Conservation (phyloP, 1,284 basidiomycete genomes). For the Irpex rosettiformis region DNA sequence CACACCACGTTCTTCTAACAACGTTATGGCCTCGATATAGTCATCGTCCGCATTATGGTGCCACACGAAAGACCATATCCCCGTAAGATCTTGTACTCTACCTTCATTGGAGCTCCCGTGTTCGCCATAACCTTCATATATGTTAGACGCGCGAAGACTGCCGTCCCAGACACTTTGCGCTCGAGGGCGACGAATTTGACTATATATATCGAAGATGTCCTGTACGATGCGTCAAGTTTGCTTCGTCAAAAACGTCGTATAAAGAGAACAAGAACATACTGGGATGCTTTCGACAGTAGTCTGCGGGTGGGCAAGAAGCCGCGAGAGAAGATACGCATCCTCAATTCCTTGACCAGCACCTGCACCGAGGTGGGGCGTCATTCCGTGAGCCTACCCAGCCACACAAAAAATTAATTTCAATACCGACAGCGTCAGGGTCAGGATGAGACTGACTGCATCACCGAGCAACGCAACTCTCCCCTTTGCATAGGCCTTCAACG, state of each 20-base stretch:
- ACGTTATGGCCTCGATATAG: not conserved
- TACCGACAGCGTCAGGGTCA: too few relatives aligned
- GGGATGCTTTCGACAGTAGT: constrained; percentile 42
- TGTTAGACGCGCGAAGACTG: constrained; percentile 8
- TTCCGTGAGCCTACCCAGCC: constrained; percentile 47
- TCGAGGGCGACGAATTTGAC: constrained; percentile 11
- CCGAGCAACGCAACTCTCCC: constrained; percentile 52
- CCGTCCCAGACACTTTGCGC: constrained; percentile 16
- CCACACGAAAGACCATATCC: constrained; percentile 6
- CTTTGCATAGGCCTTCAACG: constrained; percentile 43
- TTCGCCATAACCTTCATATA: constrained; percentile 13
- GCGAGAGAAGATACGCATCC: constrained; percentile 49
- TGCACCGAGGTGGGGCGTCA: constrained; percentile 58
- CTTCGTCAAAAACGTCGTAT: not conserved
- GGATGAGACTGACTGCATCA: constrained; percentile 45
- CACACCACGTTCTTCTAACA: not conserved
- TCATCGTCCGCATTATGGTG: not conserved
- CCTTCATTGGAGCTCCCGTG: constrained; percentile 1
- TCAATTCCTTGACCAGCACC: constrained; percentile 65
- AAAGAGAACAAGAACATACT: constrained; percentile 31
- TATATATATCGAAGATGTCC: constrained; percentile 12
- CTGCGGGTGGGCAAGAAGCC: constrained; percentile 44
- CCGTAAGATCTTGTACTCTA: not conserved
- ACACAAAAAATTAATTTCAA: not conserved
- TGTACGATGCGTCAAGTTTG: not conserved